Evolutionary conservation across 495 filamentous ascomycete genomes (phyloP).

Genomic region (Ascodesmis nigricans): DNA sequence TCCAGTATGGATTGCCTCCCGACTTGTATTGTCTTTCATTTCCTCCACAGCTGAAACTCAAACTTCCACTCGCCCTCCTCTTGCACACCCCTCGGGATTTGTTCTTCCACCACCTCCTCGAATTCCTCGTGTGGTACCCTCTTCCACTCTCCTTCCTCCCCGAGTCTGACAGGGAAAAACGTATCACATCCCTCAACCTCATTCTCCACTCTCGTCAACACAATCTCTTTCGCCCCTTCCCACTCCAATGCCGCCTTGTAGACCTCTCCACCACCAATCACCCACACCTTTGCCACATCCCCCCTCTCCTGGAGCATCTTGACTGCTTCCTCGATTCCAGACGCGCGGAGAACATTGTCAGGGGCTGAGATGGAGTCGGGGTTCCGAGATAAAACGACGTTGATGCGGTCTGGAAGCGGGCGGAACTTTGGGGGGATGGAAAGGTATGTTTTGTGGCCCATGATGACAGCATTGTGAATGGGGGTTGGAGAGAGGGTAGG

Average conservation of each 20-base stretch:
- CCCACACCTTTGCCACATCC: slow-evolving; percentile 38
- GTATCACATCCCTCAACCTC: slow-evolving; percentile 74
- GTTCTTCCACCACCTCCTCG: slow-evolving; percentile 36
- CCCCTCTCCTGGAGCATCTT: slow-evolving; percentile 17
- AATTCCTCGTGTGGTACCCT: slow-evolving; percentile 29
- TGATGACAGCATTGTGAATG: slow-evolving; percentile 57
- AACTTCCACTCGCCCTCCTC: slow-evolving; percentile 37
- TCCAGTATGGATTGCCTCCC: too few species aligned
- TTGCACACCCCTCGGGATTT: slow-evolving; percentile 28
- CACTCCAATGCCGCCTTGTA: slow-evolving; percentile 45
- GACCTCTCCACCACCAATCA: slow-evolving; percentile 79
- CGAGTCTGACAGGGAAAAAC: slow-evolving; percentile 48
- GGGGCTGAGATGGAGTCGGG: slow-evolving; percentile 2
- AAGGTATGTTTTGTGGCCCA: slow-evolving; percentile 94
- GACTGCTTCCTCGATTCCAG: slow-evolving; percentile 38
- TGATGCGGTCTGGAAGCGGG: slow-evolving; percentile 57
- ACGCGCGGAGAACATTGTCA: slow-evolving; percentile 12
- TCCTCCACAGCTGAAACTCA: slow-evolving; percentile 45
- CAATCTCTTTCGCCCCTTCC: slow-evolving; percentile 29
- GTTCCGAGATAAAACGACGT: slow-evolving; percentile 49
- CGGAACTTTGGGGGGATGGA: slow-evolving; percentile 53
- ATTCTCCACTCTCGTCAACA: slow-evolving; percentile 39
- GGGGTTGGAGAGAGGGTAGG: slow-evolving; percentile 4
- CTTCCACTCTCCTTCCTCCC: slow-evolving; percentile 28
- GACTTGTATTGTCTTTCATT: too few species aligned